phyloP scores from a whole-genome alignment of 2,329 filamentous ascomycete species.

The Ophioceras dolichostomum region DNA sequence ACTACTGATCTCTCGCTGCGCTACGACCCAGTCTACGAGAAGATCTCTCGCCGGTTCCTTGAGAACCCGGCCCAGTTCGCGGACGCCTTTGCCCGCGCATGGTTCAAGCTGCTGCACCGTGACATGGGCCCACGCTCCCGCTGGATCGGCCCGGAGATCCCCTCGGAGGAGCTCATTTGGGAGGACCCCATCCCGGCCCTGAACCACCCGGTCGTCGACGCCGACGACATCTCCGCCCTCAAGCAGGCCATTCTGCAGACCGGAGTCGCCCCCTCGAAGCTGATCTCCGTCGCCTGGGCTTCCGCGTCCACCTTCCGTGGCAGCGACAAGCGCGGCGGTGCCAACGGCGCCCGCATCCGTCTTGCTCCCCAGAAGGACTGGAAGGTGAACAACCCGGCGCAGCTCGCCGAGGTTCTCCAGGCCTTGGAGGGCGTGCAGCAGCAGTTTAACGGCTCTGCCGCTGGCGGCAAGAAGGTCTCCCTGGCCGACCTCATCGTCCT shows the following conservation, averaged over 20 bases:
- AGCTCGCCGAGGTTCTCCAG: slow-evolving; percentile 48
- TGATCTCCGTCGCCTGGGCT: slow-evolving; percentile 57
- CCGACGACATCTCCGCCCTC: slow-evolving; percentile 48
- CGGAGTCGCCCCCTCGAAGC: slow-evolving; percentile 46
- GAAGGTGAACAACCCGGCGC: slow-evolving; percentile 60
- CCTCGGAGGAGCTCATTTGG: slow-evolving; percentile 58
- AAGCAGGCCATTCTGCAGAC: slow-evolving; percentile 57
- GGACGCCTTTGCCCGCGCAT: slow-evolving; percentile 59
- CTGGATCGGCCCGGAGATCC: slow-evolving; percentile 65
- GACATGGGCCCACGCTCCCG: slow-evolving; percentile 61
- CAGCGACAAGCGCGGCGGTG: slow-evolving; percentile 71
- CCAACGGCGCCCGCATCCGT: slow-evolving; percentile 68
- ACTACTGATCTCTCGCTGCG: slow-evolving; percentile 64
- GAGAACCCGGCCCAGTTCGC: slow-evolving; percentile 56
- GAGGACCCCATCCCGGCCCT: slow-evolving; percentile 58
- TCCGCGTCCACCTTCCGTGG: slow-evolving; percentile 62
- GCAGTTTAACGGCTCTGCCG: slow-evolving; percentile 47
- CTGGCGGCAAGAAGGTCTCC: slow-evolving; percentile 56
- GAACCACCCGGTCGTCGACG: slow-evolving; percentile 45
- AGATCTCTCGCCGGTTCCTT: slow-evolving; percentile 60
- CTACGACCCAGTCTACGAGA: slow-evolving; percentile 60
- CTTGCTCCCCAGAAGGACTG: slow-evolving; percentile 61
- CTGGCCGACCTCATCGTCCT: slow-evolving; percentile 71
- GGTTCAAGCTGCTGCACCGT: slow-evolving; percentile 77
- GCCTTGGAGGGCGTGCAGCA: slow-evolving; percentile 53